phyloP scores from a whole-genome alignment of 2,329 filamentous ascomycete species.

The Aspergillus costaricaensis region DNA sequence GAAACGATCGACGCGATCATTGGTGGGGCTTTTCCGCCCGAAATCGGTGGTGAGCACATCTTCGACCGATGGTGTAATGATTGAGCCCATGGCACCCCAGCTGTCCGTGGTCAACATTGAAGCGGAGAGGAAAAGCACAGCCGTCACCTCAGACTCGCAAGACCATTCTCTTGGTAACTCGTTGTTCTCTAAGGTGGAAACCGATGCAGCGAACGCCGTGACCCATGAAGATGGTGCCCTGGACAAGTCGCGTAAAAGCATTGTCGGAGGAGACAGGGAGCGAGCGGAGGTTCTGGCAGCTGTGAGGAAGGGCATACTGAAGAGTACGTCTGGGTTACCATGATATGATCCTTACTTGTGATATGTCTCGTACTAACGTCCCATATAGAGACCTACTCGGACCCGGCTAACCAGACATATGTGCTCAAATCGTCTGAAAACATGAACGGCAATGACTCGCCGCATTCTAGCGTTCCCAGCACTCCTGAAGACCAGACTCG shows the following conservation, averaged over 20 bases:
- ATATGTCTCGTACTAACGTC: conserved; percentile 2
- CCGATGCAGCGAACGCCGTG: conserved; percentile 69
- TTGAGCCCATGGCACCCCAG: conserved; percentile 72
- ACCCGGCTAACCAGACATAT: conserved; percentile 69
- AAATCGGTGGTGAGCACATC: conserved; percentile 84
- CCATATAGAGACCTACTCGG: conserved; percentile 49
- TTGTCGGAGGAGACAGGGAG: conserved; percentile 85
- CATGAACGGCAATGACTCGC: conserved; percentile 71
- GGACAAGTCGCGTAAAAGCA: conserved; percentile 73
- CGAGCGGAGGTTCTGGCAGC: conserved; percentile 88
- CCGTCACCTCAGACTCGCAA: conserved; percentile 67
- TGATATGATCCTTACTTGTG: background rate
- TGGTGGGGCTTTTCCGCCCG: conserved; percentile 91
- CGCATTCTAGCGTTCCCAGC: conserved; percentile 80
- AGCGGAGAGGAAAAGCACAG: conserved; percentile 82
- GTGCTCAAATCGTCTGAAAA: conserved; percentile 63
- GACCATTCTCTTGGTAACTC: conserved; percentile 71
- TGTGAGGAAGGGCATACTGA: conserved; percentile 93
- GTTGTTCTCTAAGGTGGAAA: conserved; percentile 80
- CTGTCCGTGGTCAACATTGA: conserved; percentile 96
- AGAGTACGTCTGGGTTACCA: conserved; percentile 62
- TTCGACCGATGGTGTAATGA: conserved; percentile 63
- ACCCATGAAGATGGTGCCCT: conserved; percentile 37
- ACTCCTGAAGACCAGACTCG: conserved; percentile 76
- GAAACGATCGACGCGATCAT: conserved; percentile 87